A percentile compares a stretch with the other conserved stretches of the same genome.
These are phyloP conservation scores for Aspergillus bridgeri DNA, from an alignment of 495 filamentous ascomycete species.

Conservation along the genomic window DNA sequence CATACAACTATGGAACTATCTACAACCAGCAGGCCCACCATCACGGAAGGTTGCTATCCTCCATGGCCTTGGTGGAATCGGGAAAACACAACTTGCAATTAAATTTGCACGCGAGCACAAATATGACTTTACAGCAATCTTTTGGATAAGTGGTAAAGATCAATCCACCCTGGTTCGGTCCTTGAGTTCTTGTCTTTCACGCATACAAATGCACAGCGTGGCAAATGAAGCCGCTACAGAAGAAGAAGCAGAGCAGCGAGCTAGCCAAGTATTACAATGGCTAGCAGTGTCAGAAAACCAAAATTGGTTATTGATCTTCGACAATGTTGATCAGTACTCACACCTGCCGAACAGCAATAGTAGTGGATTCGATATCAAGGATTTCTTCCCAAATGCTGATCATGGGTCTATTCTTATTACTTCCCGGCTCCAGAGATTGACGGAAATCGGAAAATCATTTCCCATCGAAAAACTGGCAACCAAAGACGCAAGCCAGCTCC, in stretches of 20 bases:
- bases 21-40: conserved; percentile 16
- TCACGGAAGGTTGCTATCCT: conserved; percentile 29
- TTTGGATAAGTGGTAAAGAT: conserved; percentile 31
- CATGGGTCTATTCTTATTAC: conserved; percentile 43
- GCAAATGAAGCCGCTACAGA: conserved; percentile 11
- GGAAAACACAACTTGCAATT: conserved; percentile 43
- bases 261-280: conserved; percentile 8
- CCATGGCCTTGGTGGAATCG: conserved; percentile 41
- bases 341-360: conserved; percentile 10
- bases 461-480: conserved; percentile 20
- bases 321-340: conserved; percentile 40
- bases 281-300: conserved; percentile 22
- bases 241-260: conserved; percentile 7
- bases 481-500: conserved; percentile 19
- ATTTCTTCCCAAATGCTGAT: conserved; percentile 34
- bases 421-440: conserved; percentile 31
- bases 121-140: conserved; percentile 25
- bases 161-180: conserved; percentile 18
- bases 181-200: conserved; percentile 19
- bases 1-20: conserved; percentile 20
- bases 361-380: conserved; percentile 29
- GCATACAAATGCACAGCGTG: conserved; percentile 13
- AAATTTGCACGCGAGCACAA: conserved; percentile 31
- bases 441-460: conserved; percentile 25
- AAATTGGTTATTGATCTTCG: conserved; percentile 40